Conservation (phyloP, 2,329 filamentous ascomycete genomes). For the Pestalotiopsis sp. region DNA sequence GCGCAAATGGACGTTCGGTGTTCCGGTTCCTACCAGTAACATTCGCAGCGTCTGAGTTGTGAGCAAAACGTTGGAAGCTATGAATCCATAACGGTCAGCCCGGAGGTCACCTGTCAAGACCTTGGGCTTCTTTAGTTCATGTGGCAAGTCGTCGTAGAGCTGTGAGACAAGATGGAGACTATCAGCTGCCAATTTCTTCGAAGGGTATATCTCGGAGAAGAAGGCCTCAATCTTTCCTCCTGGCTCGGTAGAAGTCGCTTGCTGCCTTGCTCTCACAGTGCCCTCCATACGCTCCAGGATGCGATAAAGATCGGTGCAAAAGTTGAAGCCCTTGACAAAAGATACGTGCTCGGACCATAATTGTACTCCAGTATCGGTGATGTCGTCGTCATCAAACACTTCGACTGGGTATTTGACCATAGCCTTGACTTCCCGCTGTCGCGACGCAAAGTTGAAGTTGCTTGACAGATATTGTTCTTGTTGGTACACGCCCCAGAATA, state of each 20-base stretch:
- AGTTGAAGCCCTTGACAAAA: not conserved
- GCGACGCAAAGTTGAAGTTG: not conserved
- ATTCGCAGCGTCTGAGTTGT: conserved; percentile 5
- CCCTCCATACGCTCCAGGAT: conserved; percentile 2
- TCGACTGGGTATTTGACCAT: conserved; percentile 1
- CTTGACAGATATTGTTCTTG: conserved; percentile 3
- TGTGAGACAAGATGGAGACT: conserved; percentile 1
- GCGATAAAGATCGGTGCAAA: not conserved
- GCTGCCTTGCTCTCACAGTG: not conserved
- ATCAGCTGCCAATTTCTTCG: not conserved
- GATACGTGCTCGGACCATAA: not conserved
- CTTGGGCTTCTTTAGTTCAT: conserved; percentile 1
- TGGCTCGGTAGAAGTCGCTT: not conserved
- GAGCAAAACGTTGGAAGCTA: not conserved
- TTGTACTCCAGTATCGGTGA: conserved; percentile 1
- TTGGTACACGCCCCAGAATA: conserved; percentile 2
- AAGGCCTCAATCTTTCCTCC: conserved; percentile 1
- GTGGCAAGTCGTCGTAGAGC: not conserved
- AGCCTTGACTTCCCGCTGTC: not conserved
- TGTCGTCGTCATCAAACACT: conserved; percentile 6
- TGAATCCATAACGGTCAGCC: conserved; percentile 1
- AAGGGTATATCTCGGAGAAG: conserved; percentile 1
- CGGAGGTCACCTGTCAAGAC: not conserved
- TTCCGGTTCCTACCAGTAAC: conserved; percentile 1
- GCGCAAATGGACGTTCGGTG: not conserved